phyloP scores from a whole-genome alignment of 352 stramenopile species.

The Pseudoperonospora humuli region DNA sequence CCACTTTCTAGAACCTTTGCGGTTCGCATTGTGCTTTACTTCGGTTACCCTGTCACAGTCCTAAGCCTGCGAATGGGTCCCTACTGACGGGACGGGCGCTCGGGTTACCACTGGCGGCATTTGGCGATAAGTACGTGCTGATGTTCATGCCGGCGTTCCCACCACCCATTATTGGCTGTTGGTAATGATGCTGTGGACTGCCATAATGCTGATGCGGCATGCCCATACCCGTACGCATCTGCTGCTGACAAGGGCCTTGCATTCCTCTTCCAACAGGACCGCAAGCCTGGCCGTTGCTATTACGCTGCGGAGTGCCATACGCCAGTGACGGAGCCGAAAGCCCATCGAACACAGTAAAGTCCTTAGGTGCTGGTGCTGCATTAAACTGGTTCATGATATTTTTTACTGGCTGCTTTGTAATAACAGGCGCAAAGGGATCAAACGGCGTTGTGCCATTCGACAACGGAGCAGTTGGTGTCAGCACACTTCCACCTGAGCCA shows the following conservation, averaged over 20 bases:
- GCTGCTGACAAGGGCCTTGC: constrained; percentile 14
- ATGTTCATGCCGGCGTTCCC: constrained; percentile 34
- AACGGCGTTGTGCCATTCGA: constrained; percentile 19
- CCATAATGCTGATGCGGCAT: constrained; percentile 30
- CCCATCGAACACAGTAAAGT: constrained; percentile 62
- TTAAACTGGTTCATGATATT: constrained; percentile 23
- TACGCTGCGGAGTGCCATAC: constrained; percentile 15
- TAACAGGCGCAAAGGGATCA: constrained; percentile 23
- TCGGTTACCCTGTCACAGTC: constrained; percentile 19
- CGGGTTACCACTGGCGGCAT: constrained; percentile 3
- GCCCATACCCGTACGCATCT: constrained; percentile 22
- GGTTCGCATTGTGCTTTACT: constrained; percentile 12
- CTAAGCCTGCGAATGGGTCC: constrained; percentile 72
- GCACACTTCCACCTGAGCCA: constrained; percentile 4
- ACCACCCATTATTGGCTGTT: constrained; percentile 27
- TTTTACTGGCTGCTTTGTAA: constrained; percentile 6
- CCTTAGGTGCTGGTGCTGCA: constrained; percentile 19
- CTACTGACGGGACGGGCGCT: constrained; percentile 19
- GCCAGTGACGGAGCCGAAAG: constrained; percentile 27
- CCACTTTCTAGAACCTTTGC: constrained; percentile 3
- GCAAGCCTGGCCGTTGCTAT: constrained; percentile 21
- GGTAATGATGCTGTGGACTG: constrained; percentile 18
- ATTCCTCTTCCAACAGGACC: constrained; percentile 20
- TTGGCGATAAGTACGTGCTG: constrained; percentile 37
- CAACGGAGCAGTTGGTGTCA: constrained; percentile 5